phyloP scores from a whole-genome alignment of 768 basidiomycete genomes.

The Rhizopogon vesiculosus region DNA sequence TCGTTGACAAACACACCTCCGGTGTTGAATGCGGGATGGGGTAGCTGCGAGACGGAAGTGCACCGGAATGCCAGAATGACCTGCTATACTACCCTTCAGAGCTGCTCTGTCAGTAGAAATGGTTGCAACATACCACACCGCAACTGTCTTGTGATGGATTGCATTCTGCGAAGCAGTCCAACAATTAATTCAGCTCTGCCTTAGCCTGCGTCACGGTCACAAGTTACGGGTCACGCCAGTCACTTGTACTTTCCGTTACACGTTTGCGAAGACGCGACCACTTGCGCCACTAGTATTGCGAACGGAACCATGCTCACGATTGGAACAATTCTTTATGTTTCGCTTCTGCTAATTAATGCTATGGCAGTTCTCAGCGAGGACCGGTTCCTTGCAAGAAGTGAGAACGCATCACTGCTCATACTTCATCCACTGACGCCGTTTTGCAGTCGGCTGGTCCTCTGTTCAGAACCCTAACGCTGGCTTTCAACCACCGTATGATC shows the following conservation, averaged over 20 bases:
- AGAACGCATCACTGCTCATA: conserved; percentile 25
- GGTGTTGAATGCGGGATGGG: conserved; percentile 27
- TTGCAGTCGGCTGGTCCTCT: conserved; percentile 85
- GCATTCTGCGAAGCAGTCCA: conserved; percentile 19
- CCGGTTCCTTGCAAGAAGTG: conserved; percentile 89
- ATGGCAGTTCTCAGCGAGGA: conserved; percentile 96
- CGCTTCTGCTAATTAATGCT: conserved; percentile 87
- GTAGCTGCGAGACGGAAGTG: conserved; percentile 9
- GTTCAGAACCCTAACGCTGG: conserved; percentile 50
- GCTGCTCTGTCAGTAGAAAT: background rate
- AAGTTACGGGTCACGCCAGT: conserved; percentile 7
- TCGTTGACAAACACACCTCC: conserved; percentile 34
- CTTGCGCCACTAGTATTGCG: conserved; percentile 3
- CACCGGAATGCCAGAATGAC: conserved; percentile 5
- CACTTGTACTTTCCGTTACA: conserved; percentile 20
- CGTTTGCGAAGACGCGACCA: conserved; percentile 8
- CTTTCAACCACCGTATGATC: conserved; percentile 68
- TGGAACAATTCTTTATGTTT: conserved; percentile 79
- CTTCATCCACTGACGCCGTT: conserved; percentile 12
- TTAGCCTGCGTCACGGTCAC: conserved; percentile 9
- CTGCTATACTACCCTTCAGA: conserved; percentile 9
- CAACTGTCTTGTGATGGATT: conserved; percentile 17
- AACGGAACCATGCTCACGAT: conserved; percentile 46
- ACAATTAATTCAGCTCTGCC: conserved; percentile 13
- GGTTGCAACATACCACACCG: conserved; percentile 18